These are phyloP conservation scores for Cyclospora cayetanensis DNA, from an alignment of 169 alveolate genomes.

Conservation along the genomic window DNA sequence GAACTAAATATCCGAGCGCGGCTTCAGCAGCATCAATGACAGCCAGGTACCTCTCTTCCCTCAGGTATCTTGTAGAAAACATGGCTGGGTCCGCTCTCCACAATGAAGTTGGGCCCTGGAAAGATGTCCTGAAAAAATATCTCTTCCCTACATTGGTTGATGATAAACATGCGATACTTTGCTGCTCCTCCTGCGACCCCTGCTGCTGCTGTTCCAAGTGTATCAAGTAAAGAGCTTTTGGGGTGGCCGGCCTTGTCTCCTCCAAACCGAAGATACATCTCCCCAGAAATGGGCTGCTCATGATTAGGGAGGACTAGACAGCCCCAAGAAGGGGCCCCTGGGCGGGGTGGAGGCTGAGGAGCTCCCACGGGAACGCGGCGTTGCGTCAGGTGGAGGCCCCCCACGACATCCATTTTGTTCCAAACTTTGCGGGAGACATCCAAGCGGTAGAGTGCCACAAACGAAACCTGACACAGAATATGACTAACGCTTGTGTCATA, in stretches of 20 bases:
- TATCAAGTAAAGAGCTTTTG: neutral
- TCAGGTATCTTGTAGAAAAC: conserved; percentile 26
- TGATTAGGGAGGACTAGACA: neutral
- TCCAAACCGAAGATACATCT: neutral
- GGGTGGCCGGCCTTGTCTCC: neutral
- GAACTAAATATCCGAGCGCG: too few relatives aligned
- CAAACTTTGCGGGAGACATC: neutral
- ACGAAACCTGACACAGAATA: conserved; percentile 14
- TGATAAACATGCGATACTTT: conserved; percentile 35
- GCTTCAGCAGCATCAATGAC: conserved; percentile 18
- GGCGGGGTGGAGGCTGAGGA: too few relatives aligned
- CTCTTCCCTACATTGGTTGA: conserved; percentile 45
- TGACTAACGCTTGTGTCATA: neutral
- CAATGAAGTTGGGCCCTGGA: conserved; percentile 2
- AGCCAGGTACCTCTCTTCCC: neutral
- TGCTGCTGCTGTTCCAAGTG: conserved; percentile 8
- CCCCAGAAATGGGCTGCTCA: neutral
- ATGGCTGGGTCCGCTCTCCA: conserved; percentile 44
- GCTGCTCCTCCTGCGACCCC: conserved; percentile 2
- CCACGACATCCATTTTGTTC: neutral
- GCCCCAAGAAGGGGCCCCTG: conserved; percentile 31
- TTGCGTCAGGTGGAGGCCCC: conserved; percentile 19
- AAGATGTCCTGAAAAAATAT: conserved; percentile 25
- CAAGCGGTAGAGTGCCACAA: neutral
- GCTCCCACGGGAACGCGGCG: neutral